Percentiles rank a stretch among this genome's conserved stretches.
Conservation (phyloP, 2,329 filamentous ascomycete genomes). For the Apiospora kogelbergensis region DNA sequence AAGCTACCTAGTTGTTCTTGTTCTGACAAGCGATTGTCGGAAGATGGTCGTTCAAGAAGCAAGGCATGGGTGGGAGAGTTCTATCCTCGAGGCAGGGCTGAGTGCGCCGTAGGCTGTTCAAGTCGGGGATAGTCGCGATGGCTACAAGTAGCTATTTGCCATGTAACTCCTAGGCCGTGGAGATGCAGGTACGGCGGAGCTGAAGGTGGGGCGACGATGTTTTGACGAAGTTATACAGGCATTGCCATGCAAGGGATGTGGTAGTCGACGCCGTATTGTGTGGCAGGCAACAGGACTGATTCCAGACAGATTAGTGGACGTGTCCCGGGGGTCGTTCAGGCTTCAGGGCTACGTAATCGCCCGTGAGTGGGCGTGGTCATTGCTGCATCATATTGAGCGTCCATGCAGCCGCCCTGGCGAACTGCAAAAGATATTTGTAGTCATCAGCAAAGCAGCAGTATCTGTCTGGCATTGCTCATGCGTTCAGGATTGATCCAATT, state of each 20-base stretch:
- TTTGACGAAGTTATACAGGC: neutral
- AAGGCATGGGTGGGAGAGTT: neutral
- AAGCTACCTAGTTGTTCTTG: neutral
- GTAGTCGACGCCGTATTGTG: neutral
- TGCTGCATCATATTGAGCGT: neutral
- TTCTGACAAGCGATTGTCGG: neutral
- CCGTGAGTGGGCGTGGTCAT: neutral
- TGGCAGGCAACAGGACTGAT: neutral
- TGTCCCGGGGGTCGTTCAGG: no score
- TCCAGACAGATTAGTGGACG: neutral
- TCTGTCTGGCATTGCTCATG: no score
- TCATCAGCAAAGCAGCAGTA: neutral
- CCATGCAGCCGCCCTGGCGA: neutral
- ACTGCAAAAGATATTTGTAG: neutral
- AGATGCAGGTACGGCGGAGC: neutral
- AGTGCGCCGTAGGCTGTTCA: neutral
- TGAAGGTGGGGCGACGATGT: neutral
- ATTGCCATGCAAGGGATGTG: neutral
- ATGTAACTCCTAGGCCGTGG: neutral
- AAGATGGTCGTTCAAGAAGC: neutral
- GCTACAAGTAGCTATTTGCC: neutral
- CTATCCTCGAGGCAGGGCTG: neutral
- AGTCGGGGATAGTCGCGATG: neutral
- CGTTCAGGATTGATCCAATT: no score
- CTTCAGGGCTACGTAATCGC: neutral